Base-by-base conservation (phyloP, 768 basidiomycete genomes). In the Pulveroboletus ravenelii region DNA sequence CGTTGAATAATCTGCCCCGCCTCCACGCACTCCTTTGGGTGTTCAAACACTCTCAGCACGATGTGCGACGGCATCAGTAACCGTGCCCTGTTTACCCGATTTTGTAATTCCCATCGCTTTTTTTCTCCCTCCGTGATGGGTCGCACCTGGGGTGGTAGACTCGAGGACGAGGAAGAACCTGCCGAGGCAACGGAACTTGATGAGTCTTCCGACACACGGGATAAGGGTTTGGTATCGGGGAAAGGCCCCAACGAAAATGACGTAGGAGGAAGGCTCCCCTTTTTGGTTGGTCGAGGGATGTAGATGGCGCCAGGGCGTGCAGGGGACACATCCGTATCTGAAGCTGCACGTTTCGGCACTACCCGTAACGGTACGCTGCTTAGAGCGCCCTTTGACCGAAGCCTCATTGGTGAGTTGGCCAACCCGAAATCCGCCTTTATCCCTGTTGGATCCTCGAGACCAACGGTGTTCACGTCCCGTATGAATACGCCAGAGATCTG, bases 401-500 rank as follows among this genome's bases (percentile, higher is more conserved):
- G 45, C 20, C 48, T 50, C 45, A 34, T 58, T 5, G 52, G 48
- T 2, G 54, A 45, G 35, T 43, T 18, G 0, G 42, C 46, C 36
- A 43, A 30, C 41, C 35, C 52, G 8, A 39, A 29, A 7, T 47
- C 45, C 3, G 41, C 29, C 36, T 41, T 45, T 3, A 60, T 66
- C 13, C 86, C 88, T 0, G 80, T 88, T 0, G 88, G 86, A 56
- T 89, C 85, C 3, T 78, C 76, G 6, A 88, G 67, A 32, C 52
- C 56, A 14, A 60, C 70, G 12, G 50, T 51, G 3, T 75, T 73
- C 13, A 85, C 88, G 59, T 95, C 89, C 18, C 95, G 79, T 38
- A 98, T 82, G 69, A 91, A 90, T 32, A 97, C 80, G 3, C 75
- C 91, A 5, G 85, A 70, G 34, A 98, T 77, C 61, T 89, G 88